phyloP scores from a whole-genome alignment of 2,329 filamentous ascomycete species.

The Fusarium buxicola region DNA sequence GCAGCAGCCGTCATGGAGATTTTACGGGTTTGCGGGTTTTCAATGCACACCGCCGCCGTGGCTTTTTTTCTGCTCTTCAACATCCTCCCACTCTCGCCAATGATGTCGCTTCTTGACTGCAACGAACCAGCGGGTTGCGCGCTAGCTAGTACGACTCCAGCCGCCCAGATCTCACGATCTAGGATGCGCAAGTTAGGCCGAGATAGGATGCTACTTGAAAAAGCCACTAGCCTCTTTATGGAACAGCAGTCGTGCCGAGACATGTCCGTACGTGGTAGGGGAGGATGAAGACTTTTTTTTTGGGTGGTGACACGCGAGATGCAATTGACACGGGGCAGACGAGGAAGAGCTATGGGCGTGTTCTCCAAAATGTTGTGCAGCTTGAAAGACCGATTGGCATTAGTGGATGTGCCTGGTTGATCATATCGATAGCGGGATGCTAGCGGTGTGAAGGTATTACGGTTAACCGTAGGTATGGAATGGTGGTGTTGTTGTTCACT shows the following conservation, averaged over 20 bases:
- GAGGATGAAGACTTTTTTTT: conserved; percentile 17
- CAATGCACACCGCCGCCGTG: conserved; percentile 35
- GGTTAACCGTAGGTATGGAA: no score
- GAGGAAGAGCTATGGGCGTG: conserved; percentile 20
- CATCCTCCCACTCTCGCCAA: conserved; percentile 26
- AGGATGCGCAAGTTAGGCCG: conserved; percentile 35
- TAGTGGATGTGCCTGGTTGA: neutral
- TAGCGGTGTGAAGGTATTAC: conserved; percentile 16
- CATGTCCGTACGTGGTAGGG: conserved; percentile 28
- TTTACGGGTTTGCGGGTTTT: conserved; percentile 30
- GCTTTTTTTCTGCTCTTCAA: conserved; percentile 19
- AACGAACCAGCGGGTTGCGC: conserved; percentile 34
- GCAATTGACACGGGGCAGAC: neutral
- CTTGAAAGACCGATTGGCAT: conserved; percentile 18
- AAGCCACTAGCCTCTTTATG: conserved; percentile 27
- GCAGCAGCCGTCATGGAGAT: conserved; percentile 27
- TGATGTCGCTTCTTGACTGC: conserved; percentile 22
- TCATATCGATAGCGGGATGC: conserved; percentile 21
- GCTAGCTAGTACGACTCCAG: conserved; percentile 38
- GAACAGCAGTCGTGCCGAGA: conserved; percentile 36
- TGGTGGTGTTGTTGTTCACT: conserved; percentile 9
- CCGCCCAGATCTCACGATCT: conserved; percentile 43
- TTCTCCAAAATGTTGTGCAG: conserved; percentile 20
- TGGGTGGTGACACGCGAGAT: conserved; percentile 12
- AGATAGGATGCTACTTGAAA: conserved; percentile 25